Percentiles rank a stretch among this genome's conserved stretches.
Conservation (phyloP, 2,329 filamentous ascomycete species). For the Colletotrichum sp. region DNA sequence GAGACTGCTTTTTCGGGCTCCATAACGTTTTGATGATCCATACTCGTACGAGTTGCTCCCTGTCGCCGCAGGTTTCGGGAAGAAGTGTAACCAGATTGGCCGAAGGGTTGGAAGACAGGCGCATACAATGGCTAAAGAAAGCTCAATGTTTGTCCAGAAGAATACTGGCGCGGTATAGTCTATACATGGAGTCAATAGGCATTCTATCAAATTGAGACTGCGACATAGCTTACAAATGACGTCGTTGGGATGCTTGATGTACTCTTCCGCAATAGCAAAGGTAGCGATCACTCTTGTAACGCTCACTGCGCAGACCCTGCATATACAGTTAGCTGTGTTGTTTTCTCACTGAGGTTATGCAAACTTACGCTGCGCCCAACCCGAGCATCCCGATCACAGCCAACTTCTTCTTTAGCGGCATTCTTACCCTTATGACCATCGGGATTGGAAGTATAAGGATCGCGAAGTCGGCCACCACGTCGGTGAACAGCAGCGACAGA, state of each 20-base stretch:
- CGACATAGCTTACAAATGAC: slow-evolving; percentile 24
- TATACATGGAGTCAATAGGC: too few species aligned
- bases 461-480: slow-evolving; percentile 27
- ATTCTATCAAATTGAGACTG: too few species aligned
- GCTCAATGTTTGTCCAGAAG: slow-evolving; percentile 45
- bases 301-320: slow-evolving; percentile 15
- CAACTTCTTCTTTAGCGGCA: slow-evolving; percentile 27
- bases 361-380: slow-evolving; percentile 26
- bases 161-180: slow-evolving; percentile 24
- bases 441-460: slow-evolving; percentile 30
- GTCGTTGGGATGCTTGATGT: slow-evolving; percentile 25
- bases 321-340: too few species aligned
- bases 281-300: slow-evolving; percentile 25
- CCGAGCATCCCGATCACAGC: slow-evolving; percentile 30
- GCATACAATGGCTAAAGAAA: slow-evolving; percentile 43
- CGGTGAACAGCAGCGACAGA: slow-evolving; percentile 25
- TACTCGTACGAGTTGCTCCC: slow-evolving; percentile 5
- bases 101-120: slow-evolving; percentile 43
- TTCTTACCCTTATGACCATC: slow-evolving; percentile 27
- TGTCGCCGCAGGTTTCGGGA: not conserved
- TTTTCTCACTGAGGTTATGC: not conserved
- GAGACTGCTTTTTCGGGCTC: not conserved
- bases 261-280: slow-evolving; percentile 24
- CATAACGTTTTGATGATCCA: not conserved
- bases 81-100: slow-evolving; percentile 28